Percentiles rank a stretch among this genome's conserved stretches.
These are phyloP conservation scores for Sicyos edulis DNA, from an alignment of 306 rosid species.

Conservation along the genomic window DNA sequence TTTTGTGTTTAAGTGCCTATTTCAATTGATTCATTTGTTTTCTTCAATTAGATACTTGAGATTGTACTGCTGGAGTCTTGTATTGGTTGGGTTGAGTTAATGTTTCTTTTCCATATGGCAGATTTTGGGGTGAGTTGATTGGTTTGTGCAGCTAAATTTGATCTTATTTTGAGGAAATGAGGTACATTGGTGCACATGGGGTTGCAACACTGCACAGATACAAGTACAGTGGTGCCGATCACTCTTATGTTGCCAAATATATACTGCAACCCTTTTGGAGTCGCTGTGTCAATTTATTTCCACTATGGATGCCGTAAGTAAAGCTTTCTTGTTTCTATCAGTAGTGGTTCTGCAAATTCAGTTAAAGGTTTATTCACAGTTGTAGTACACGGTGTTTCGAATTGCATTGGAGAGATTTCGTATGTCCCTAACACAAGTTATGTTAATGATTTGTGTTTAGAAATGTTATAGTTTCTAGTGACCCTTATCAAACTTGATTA, in stretches of 20 bases:
- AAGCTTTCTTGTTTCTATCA: background rate
- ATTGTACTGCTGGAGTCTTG: background rate
- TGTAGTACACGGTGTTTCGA: background rate
- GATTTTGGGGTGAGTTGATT: background rate
- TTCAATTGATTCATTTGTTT: background rate
- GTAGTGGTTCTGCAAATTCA: slow-evolving; percentile 3
- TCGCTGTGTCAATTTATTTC: slow-evolving; percentile 69
- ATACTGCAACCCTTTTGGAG: slow-evolving; percentile 85
- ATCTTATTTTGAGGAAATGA: slow-evolving; percentile 41
- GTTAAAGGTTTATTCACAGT: background rate
- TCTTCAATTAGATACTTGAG: background rate
- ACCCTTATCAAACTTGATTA: background rate
- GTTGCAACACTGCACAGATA: slow-evolving; percentile 67
- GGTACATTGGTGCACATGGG: slow-evolving; percentile 81
- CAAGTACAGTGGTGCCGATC: slow-evolving; percentile 95
- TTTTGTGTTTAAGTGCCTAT: background rate
- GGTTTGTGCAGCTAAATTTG: slow-evolving; percentile 27
- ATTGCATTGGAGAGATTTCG: background rate
- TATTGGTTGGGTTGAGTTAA: slow-evolving; percentile 6
- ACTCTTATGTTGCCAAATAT: slow-evolving; percentile 89
- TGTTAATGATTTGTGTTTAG: background rate
- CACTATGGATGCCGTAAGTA: slow-evolving; percentile 98
- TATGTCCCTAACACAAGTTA: background rate
- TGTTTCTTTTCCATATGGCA: background rate
- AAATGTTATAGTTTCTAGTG: background rate